Conservation (phyloP, 2,329 filamentous ascomycete species). For the Exophiala sp. region DNA sequence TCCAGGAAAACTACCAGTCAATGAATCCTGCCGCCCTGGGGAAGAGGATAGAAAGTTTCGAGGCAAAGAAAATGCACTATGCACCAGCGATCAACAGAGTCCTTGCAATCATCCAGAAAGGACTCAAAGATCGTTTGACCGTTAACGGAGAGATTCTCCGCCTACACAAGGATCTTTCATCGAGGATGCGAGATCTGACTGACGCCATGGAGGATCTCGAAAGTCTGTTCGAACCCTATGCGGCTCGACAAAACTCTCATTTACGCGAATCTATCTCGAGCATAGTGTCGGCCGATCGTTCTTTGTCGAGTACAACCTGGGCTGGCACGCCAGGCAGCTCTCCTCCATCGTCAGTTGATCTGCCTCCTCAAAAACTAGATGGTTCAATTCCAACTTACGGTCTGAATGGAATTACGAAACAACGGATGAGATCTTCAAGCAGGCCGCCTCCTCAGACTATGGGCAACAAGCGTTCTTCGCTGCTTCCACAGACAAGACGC, state of each 20-base stretch:
- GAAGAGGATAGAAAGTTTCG: conserved; percentile 89
- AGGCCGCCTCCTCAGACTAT: conserved; percentile 27
- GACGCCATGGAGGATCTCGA: conserved; percentile 76
- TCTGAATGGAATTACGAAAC: conserved; percentile 27
- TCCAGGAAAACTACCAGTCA: conserved; percentile 71
- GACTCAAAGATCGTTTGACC: conserved; percentile 90
- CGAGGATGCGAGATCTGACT: conserved; percentile 75
- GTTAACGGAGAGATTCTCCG: conserved; percentile 94
- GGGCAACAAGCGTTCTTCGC: conserved; percentile 22
- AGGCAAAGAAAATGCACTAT: conserved; percentile 92
- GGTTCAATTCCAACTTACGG: conserved; percentile 44
- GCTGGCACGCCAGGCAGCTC: conserved; percentile 70
- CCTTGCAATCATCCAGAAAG: conserved; percentile 86
- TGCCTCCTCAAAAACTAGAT: conserved; percentile 51
- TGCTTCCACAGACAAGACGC: conserved; percentile 22
- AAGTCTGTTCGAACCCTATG: conserved; percentile 67
- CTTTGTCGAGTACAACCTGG: conserved; percentile 66
- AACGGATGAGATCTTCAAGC: conserved; percentile 40
- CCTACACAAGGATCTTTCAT: conserved; percentile 78
- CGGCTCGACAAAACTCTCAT: conserved; percentile 62
- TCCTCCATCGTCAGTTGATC: conserved; percentile 63
- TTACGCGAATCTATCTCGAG: conserved; percentile 90
- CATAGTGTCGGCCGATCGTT: conserved; percentile 73
- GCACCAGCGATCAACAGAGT: conserved; percentile 89
- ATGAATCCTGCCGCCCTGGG: conserved; percentile 66